Evolutionary conservation across 176 grass and related monocot species (phyloP).

Genomic region (Oropetium thomaeum): DNA sequence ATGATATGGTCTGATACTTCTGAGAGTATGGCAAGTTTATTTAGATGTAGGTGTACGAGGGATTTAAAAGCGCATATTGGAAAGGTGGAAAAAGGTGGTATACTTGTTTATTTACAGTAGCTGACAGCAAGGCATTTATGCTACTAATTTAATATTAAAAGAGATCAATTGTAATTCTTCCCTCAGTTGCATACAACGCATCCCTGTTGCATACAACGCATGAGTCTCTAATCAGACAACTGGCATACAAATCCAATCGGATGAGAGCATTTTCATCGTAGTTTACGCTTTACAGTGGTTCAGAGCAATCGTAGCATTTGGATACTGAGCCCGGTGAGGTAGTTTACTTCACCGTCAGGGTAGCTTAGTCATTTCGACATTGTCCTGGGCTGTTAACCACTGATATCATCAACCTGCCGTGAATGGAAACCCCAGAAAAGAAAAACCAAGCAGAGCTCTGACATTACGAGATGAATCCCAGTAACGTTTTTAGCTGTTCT

Average conservation of each 20-base stretch:
- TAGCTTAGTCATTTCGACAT: background rate
- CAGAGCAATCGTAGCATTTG: background rate
- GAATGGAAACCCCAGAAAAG: background rate
- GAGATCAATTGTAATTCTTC: background rate
- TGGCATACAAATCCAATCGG: background rate
- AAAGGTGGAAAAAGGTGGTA: no score
- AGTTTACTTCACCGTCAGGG: background rate
- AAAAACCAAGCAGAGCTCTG: background rate
- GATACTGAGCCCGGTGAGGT: background rate
- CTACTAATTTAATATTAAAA: background rate
- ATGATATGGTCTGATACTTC: no score
- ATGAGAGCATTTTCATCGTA: background rate
- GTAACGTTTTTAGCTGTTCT: background rate
- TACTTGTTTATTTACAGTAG: no score
- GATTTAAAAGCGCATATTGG: background rate
- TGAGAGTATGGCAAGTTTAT: background rate
- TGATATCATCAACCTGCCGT: background rate
- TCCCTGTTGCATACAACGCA: no score
- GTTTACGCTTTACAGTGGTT: background rate
- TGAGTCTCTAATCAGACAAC: background rate
- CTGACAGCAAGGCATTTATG: background rate
- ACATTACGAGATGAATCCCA: background rate
- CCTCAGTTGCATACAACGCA: background rate
- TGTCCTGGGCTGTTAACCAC: background rate
- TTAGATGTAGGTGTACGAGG: background rate